Evolutionary conservation across 345 rosid genomes (phyloP).

Genomic region (Citropsis articulata): DNA sequence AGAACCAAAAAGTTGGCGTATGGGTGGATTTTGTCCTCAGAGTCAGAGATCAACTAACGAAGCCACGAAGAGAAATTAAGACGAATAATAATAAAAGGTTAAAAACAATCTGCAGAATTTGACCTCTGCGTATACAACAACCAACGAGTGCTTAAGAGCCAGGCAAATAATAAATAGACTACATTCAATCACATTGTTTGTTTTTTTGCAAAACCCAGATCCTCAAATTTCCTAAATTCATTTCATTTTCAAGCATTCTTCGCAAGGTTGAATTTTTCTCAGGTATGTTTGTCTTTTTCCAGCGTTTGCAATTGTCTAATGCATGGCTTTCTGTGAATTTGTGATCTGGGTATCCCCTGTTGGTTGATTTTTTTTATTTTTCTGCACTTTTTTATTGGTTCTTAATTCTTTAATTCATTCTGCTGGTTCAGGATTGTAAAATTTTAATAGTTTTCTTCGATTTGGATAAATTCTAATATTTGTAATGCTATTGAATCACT

Average conservation of each 20-base stretch:
- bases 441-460: neutral
- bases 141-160: neutral
- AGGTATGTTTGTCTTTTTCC: neutral
- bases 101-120: neutral
- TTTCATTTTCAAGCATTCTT: slow-evolving; percentile 2
- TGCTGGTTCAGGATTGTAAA: neutral
- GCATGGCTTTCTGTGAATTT: neutral
- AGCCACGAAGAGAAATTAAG: neutral
- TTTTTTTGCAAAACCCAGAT: neutral
- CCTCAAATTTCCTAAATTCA: neutral
- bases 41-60: too few relatives aligned
- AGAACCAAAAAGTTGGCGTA: too few relatives aligned
- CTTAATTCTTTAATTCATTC: neutral
- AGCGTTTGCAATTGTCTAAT: neutral
- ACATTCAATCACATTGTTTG: too few relatives aligned
- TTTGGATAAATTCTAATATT: neutral
- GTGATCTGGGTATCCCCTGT: neutral
- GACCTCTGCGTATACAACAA: neutral
- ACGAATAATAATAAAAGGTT: neutral
- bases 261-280: neutral
- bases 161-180: neutral
- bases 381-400: neutral
- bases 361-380: neutral
- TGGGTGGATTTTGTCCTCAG: too few relatives aligned
- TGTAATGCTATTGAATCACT: neutral